These are phyloP conservation scores for Vanrija sp. DNA, from an alignment of 1,284 basidiomycete genomes.

Conservation along the genomic window DNA sequence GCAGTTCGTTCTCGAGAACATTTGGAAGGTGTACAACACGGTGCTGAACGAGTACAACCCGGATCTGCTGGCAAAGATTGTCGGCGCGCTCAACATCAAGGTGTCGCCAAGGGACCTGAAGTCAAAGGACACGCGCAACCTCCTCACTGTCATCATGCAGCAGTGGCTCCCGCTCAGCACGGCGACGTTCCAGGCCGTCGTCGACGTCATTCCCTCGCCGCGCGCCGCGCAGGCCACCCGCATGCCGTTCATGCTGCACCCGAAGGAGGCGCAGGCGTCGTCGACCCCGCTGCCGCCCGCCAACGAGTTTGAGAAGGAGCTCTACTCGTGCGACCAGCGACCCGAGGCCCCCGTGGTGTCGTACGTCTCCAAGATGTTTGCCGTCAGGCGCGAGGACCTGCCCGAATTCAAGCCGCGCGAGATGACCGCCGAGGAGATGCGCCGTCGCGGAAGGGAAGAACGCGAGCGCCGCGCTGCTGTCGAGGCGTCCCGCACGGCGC, in stretches of 20 bases:
- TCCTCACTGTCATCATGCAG: constrained; percentile 82
- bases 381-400: constrained; percentile 70
- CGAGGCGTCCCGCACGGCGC: constrained; percentile 34
- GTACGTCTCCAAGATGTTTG: constrained; percentile 99
- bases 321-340: constrained; percentile 69
- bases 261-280: constrained; percentile 55
- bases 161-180: constrained; percentile 96
- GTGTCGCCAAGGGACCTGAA: constrained; percentile 85
- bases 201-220: constrained; percentile 89
- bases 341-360: constrained; percentile 65
- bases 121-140: constrained; percentile 80
- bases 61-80: constrained; percentile 86
- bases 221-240: constrained; percentile 73
- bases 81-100: constrained; percentile 75
- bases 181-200: constrained; percentile 84
- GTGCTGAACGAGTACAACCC: constrained; percentile 76
- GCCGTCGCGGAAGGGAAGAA: constrained; percentile 63
- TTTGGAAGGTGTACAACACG: constrained; percentile 94
- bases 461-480: constrained; percentile 55
- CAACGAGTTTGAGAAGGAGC: constrained; percentile 73
- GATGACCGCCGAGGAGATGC: constrained; percentile 82
- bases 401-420: constrained; percentile 77
- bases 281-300: constrained; percentile 54
- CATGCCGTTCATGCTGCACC: constrained; percentile 90
- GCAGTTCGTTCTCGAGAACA: constrained; percentile 94